Evolutionary conservation across 2,329 filamentous ascomycete species (phyloP).

Genomic region (Sporothrix pallida): DNA sequence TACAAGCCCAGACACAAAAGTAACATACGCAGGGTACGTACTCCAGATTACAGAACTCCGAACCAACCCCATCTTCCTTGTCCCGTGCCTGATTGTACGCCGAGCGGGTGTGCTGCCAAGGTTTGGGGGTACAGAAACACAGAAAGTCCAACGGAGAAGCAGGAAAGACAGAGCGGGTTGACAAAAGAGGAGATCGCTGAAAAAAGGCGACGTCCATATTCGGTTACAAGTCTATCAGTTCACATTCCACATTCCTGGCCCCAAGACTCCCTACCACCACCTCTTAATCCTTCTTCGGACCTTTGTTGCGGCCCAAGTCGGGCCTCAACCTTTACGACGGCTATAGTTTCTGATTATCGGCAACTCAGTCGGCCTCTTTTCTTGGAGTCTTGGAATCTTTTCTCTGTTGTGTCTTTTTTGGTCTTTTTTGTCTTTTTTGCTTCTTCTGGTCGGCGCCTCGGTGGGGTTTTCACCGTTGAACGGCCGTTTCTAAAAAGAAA

Average conservation of each 20-base stretch:
- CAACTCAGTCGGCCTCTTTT: slow-evolving; percentile 2
- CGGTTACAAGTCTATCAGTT: slow-evolving; percentile 7
- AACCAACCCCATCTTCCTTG: background rate
- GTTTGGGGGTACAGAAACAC: slow-evolving; percentile 10
- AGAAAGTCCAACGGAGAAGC: background rate
- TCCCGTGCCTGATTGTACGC: background rate
- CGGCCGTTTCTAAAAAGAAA: background rate
- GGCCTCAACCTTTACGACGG: background rate
- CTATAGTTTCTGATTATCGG: background rate
- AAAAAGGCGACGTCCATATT: slow-evolving; percentile 18
- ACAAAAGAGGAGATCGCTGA: background rate
- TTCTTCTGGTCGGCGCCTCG: background rate
- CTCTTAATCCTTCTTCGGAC: background rate
- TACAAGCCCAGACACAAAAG: too few relatives aligned
- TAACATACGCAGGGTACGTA: too few relatives aligned
- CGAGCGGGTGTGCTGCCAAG: slow-evolving; percentile 6
- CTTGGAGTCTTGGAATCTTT: background rate
- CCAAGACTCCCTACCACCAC: background rate
- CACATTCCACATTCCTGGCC: too few relatives aligned
- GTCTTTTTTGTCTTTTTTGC: background rate
- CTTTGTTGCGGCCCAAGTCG: slow-evolving; percentile 13
- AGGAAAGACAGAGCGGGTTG: background rate
- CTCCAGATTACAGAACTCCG: too few relatives aligned
- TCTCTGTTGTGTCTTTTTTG: background rate
- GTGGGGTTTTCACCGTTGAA: background rate